These are phyloP conservation scores for Dioscorea cayenensis DNA, from an alignment of 116 monocot genomes.

Conservation along the genomic window DNA sequence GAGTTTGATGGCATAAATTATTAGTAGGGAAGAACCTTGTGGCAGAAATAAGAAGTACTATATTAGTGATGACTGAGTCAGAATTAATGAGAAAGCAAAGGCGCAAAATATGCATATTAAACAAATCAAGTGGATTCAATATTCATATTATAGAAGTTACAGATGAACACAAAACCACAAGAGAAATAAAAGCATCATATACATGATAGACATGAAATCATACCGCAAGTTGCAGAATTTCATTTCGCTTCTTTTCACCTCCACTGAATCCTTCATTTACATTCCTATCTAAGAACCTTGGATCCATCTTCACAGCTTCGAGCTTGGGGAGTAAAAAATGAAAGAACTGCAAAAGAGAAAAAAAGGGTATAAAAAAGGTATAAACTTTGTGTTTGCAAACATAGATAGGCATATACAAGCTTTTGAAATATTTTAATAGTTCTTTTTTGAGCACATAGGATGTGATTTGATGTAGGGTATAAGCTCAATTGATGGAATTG, in stretches of 20 bases:
- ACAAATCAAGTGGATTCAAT: not conserved
- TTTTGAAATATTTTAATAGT: too few relatives aligned
- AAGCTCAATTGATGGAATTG: too few relatives aligned
- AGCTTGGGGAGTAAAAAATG: slow-evolving; percentile 65
- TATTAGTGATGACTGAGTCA: not conserved
- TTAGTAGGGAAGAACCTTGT: not conserved
- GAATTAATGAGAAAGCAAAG: slow-evolving; percentile 4
- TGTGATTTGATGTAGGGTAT: too few relatives aligned
- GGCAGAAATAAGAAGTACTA: not conserved
- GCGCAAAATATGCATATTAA: not conserved
- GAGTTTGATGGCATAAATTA: not conserved
- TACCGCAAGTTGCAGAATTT: slow-evolving; percentile 98
- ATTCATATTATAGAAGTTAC: not conserved
- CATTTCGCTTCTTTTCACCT: slow-evolving; percentile 96
- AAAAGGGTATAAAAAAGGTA: not conserved
- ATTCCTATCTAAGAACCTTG: slow-evolving; percentile 79
- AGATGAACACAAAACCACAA: not conserved
- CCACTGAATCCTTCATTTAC: slow-evolving; percentile 99
- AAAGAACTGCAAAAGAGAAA: slow-evolving; percentile 76
- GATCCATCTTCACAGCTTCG: slow-evolving; percentile 70
- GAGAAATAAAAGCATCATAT: not conserved
- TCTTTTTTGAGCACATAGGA: too few relatives aligned
- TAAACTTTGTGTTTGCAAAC: not conserved
- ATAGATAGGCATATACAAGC: not conserved
- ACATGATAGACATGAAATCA: not conserved